Evolutionary conservation across 2,329 filamentous ascomycete species (phyloP), one percentile per base, ranked within the genome.

Genomic region (Beauveria scarabaeidicola): DNA sequence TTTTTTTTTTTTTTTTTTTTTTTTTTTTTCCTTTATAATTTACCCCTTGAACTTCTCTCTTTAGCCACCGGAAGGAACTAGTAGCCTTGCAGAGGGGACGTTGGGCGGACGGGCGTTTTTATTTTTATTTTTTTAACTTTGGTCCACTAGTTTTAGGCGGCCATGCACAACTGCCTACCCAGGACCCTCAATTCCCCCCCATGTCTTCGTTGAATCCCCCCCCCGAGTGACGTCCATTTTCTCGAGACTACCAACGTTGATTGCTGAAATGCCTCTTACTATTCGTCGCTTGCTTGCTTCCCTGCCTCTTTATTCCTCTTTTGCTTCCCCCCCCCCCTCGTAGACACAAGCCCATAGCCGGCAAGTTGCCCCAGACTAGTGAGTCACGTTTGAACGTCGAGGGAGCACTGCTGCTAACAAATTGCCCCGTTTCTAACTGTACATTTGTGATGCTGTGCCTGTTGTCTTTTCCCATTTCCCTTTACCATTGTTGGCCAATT

Each of bases 401-500:
- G 43, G 53, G 44, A 56, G 40, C 44, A 48, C 17, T 23, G 48
- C 44, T 43, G 21, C 53, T 40, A 27, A 38, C 29, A 6, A 44
- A 4, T 4, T 13, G 43, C 53, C 44, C 53, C 43, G 29, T 48
- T 23, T 47, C 29, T 21, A 21, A 56, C 53, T 11, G 5, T 21
- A 47, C 53, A 47, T 25, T 56, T 56, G 53, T 56, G 53, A 40
- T 41, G 21, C 21, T 19, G 15, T 47, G 5, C 29, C 10, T 40
- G 15, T 41, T 27, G 11, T 43, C 13, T 13, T 46, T 23, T 40
- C 27, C 9, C 1, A 11, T 56, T 29, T 52, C 17, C 29, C 32
- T 56, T 27, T 13, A 17, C 52, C n/a, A 47, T 56, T 47, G 53
- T 56, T 56, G 53, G 52, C 38, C 52, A 54, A 46, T 55, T 55